Conservation (phyloP, 768 basidiomycete genomes). For the Calocybe cyanea region DNA sequence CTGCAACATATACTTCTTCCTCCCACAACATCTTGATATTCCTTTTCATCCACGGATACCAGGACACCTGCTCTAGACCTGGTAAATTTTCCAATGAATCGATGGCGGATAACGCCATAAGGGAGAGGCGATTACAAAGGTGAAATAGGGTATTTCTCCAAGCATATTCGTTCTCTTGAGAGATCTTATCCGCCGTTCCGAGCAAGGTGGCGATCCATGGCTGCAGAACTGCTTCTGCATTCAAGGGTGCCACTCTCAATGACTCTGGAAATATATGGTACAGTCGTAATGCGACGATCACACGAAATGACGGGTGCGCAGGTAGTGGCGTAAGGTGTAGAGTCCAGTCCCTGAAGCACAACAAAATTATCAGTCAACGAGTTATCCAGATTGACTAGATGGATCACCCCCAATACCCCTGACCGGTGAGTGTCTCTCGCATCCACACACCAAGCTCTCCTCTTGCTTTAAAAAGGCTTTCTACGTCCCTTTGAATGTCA, state of each 20-base stretch:
- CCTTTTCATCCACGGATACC: constrained; percentile 14
- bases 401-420: constrained; percentile 84
- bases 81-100: not conserved
- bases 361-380: constrained; percentile 3
- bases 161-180: constrained; percentile 43
- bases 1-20: constrained; percentile 55
- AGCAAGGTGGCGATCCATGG: constrained; percentile 54
- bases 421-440: constrained; percentile 47
- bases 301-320: constrained; percentile 76
- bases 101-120: constrained; percentile 11
- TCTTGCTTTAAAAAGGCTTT: constrained; percentile 44
- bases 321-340: constrained; percentile 57
- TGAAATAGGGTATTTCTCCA: constrained; percentile 37
- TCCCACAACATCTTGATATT: constrained; percentile 53
- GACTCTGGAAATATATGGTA: constrained; percentile 42
- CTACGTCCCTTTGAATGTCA: constrained; percentile 54
- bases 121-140: constrained; percentile 24
- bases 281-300: constrained; percentile 70
- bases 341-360: constrained; percentile 71
- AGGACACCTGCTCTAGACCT: constrained; percentile 1
- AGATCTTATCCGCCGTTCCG: constrained; percentile 42
- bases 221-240: constrained; percentile 29
- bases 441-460: constrained; percentile 40
- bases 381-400: not conserved
- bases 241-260: constrained; percentile 16